Percentiles rank a stretch among this genome's conserved stretches.
Evolutionary conservation across 176 grass and related monocot genomes (phyloP).

Genomic region (Hyparrhenia diplandra): DNA sequence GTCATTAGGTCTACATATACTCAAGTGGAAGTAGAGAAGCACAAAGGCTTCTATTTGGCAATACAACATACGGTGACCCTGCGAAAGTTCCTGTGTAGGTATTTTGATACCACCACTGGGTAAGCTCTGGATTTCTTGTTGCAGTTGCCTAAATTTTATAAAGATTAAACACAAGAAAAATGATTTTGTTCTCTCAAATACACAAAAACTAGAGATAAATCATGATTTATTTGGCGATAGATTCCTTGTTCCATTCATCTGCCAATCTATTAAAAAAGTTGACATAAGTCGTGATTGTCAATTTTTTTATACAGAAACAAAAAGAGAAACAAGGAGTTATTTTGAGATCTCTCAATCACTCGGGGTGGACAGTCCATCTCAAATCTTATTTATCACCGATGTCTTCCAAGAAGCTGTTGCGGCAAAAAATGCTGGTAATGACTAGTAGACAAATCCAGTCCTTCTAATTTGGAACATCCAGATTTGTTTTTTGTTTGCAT

Average conservation of each 20-base stretch:
- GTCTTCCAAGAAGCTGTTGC: conserved; percentile 85
- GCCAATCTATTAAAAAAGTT: not conserved
- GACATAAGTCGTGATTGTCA: not conserved
- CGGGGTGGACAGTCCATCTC: conserved; percentile 75
- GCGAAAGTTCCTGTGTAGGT: conserved; percentile 69
- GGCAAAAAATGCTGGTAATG: conserved; percentile 77
- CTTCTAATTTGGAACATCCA: too few relatives aligned
- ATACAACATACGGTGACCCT: conserved; percentile 77
- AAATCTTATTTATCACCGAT: conserved; percentile 90
- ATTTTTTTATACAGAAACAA: conserved; percentile 65
- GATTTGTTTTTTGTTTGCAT: not conserved
- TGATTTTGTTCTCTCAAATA: conserved; percentile 13
- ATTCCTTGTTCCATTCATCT: not conserved
- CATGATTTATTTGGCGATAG: not conserved
- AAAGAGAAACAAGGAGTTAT: conserved; percentile 84
- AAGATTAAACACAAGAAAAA: conserved; percentile 3
- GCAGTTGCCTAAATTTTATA: not conserved
- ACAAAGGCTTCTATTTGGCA: conserved; percentile 90
- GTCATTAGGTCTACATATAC: conserved; percentile 88
- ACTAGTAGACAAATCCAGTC: too few relatives aligned
- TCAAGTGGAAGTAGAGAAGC: conserved; percentile 97
- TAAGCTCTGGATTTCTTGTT: conserved; percentile 49
- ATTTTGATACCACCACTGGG: conserved; percentile 91
- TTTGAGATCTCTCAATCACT: conserved; percentile 73
- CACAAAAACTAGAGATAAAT: not conserved